These are phyloP conservation scores for Tylopilus orsonianus DNA, from an alignment of 1,284 basidiomycete species.

Conservation along the genomic window DNA sequence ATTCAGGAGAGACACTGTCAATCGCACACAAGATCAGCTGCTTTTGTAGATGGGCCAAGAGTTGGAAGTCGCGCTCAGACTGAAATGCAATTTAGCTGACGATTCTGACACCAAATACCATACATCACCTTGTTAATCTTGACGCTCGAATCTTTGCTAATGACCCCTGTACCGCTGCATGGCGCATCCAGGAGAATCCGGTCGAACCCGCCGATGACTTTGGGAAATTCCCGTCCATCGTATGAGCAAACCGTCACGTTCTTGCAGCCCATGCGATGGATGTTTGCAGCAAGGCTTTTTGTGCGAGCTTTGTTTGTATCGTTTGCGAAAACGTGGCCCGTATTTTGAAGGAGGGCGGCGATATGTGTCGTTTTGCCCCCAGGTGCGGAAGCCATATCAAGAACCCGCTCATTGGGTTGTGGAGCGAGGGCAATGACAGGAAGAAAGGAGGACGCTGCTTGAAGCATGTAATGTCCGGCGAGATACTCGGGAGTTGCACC, in stretches of 20 bases:
- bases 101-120: not conserved
- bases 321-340: constrained; percentile 97
- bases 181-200: constrained; percentile 95
- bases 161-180: constrained; percentile 97
- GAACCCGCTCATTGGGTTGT: constrained; percentile 89
- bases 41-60: constrained; percentile 96
- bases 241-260: constrained; percentile 98
- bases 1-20: constrained; percentile 90
- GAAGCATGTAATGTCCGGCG: constrained; percentile 99
- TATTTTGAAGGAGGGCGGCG: constrained; percentile 95
- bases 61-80: constrained; percentile 93
- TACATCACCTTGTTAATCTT: constrained; percentile 92
- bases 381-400: constrained; percentile 99
- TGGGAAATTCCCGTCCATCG: constrained; percentile 98
- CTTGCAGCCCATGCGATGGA: constrained; percentile 96
- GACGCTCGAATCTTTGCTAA: constrained; percentile 96
- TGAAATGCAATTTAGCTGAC: constrained; percentile 33
- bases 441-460: constrained; percentile 98
- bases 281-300: constrained; percentile 95
- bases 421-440: constrained; percentile 96
- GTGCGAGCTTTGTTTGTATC: constrained; percentile 94
- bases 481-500: constrained; percentile 98
- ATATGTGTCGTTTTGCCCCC: constrained; percentile 98
- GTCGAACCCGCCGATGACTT: constrained; percentile 98
- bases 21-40: constrained; percentile 98